Percentiles rank a stretch among this genome's conserved stretches.
phyloP scores from a whole-genome alignment of 352 stramenopile species.

The Globisporangium cylindrosporum region DNA sequence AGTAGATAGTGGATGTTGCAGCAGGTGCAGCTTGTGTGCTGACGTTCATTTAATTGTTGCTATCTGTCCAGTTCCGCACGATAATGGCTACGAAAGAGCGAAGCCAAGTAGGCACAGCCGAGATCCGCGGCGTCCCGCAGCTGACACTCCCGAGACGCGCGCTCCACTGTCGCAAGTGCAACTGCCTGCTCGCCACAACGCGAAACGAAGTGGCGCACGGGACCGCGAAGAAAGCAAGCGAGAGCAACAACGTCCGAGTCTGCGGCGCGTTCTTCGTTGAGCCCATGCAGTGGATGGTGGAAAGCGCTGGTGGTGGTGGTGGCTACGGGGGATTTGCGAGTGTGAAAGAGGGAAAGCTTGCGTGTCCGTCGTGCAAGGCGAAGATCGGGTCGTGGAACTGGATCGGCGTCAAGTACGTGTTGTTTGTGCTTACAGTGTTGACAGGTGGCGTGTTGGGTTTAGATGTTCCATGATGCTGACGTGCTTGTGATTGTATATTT shows the following conservation, averaged over 20 bases:
- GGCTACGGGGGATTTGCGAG: constrained; percentile 21
- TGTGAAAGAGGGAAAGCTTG: constrained; percentile 55
- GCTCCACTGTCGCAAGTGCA: constrained; percentile 60
- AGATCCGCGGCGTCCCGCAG: constrained; percentile 30
- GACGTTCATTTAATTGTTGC: not conserved
- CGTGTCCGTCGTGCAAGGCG: constrained; percentile 59
- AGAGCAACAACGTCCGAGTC: not conserved
- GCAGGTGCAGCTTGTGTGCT: not conserved
- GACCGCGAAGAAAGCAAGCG: not conserved
- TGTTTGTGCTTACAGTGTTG: not conserved
- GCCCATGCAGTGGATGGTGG: constrained; percentile 67
- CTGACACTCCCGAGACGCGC: constrained; percentile 18
- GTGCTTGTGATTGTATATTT: too few species aligned
- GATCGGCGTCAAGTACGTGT: constrained; percentile 68
- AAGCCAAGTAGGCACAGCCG: constrained; percentile 21
- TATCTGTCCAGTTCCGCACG: constrained; percentile 34
- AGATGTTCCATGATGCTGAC: too few species aligned
- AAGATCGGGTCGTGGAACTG: constrained; percentile 82
- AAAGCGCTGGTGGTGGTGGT: not conserved
- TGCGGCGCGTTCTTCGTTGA: constrained; percentile 48
- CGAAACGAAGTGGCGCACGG: constrained; percentile 40
- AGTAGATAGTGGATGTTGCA: not conserved
- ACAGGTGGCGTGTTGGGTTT: too few species aligned
- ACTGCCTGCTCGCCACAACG: constrained; percentile 41
- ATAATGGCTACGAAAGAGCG: constrained; percentile 40